Evolutionary conservation across 352 stramenopile species (phyloP).

Genomic region (Globisporangium takayamanum): DNA sequence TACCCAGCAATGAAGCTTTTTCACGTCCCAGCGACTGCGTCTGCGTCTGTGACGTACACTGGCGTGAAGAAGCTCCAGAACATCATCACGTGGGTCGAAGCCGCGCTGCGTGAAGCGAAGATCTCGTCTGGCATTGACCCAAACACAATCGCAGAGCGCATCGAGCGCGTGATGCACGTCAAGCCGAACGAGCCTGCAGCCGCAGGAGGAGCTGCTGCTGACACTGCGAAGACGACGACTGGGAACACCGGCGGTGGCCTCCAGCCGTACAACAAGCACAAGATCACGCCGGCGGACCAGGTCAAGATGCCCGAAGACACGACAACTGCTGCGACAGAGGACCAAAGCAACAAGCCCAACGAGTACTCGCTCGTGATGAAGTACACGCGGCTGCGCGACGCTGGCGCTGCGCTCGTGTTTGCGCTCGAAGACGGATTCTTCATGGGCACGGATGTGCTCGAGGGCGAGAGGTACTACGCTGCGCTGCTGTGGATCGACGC

Average conservation of each 20-base stretch:
- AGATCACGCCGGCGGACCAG: not conserved
- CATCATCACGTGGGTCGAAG: constrained; percentile 63
- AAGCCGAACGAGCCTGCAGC: not conserved
- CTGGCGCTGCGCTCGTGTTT: constrained; percentile 51
- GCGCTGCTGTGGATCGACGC: constrained; percentile 60
- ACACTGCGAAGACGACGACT: not conserved
- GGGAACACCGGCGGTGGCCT: constrained; percentile 6
- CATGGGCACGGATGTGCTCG: constrained; percentile 47
- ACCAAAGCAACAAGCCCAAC: constrained; percentile 14
- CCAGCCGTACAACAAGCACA: not conserved
- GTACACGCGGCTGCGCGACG: constrained; percentile 60
- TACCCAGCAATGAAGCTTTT: constrained; percentile 72
- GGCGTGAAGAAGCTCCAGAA: constrained; percentile 24
- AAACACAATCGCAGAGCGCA: constrained; percentile 35
- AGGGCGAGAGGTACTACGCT: constrained; percentile 55
- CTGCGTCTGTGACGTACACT: constrained; percentile 13
- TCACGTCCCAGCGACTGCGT: constrained; percentile 38
- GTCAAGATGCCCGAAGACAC: not conserved
- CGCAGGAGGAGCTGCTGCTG: not conserved
- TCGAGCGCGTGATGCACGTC: constrained; percentile 36
- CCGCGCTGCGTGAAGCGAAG: constrained; percentile 34
- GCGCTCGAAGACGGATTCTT: constrained; percentile 76
- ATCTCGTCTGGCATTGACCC: constrained; percentile 40
- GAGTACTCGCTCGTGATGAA: constrained; percentile 53
- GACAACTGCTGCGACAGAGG: not conserved